phyloP scores from a whole-genome alignment of 2,329 filamentous ascomycete species.

The Neoarthrinium moseri region DNA sequence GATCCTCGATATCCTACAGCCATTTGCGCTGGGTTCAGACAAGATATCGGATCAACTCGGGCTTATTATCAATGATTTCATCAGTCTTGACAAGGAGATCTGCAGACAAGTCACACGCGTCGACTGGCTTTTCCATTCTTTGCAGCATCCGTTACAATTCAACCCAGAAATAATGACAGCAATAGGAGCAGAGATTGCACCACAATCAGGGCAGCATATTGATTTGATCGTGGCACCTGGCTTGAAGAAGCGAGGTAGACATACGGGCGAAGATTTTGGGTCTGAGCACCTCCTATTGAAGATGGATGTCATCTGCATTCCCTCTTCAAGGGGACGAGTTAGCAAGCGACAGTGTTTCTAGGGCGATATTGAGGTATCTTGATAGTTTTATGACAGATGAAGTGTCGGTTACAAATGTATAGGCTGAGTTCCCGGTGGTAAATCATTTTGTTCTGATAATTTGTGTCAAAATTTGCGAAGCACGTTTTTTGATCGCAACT shows the following conservation, averaged over 20 bases:
- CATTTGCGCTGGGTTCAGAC: not conserved
- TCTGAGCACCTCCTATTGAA: not conserved
- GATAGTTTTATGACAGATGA: not conserved
- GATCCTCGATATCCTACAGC: not conserved
- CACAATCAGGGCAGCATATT: not conserved
- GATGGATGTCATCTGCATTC: not conserved
- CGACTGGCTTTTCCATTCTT: too few species aligned
- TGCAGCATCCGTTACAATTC: too few species aligned
- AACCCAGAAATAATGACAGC: not conserved
- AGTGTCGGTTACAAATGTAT: not conserved
- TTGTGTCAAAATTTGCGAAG: too few species aligned
- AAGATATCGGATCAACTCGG: not conserved
- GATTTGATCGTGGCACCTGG: not conserved
- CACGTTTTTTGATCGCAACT: not conserved
- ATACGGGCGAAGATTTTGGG: not conserved
- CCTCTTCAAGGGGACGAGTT: not conserved
- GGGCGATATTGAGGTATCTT: not conserved
- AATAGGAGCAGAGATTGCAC: not conserved
- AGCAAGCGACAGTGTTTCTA: not conserved
- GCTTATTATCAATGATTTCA: not conserved
- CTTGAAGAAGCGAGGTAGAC: not conserved
- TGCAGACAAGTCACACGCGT: not conserved
- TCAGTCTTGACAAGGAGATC: not conserved
- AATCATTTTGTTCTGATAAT: too few species aligned
- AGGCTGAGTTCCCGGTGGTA: not conserved